Evolutionary conservation across 2,329 filamentous ascomycete genomes (phyloP), one percentile per base, ranked within the genome.

Genomic region (Cladobotryum protrusum): DNA sequence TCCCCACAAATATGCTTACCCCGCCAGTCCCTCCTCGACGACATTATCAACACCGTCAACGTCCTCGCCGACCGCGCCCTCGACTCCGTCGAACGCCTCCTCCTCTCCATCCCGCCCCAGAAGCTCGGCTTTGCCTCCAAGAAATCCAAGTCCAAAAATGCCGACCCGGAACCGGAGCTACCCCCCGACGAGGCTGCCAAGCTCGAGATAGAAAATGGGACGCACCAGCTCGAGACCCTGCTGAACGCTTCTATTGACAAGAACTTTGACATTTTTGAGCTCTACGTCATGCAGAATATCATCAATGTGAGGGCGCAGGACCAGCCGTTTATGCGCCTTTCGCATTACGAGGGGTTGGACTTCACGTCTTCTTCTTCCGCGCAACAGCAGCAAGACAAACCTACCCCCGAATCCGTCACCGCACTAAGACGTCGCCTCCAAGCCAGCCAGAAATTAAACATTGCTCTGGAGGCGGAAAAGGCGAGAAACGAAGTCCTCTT

Each of bases 11-110:
- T 6, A 24, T 20, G 9, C 8, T n/a, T 18, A 13, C 13, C 14
- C 14, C 15, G 12, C 15, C 29, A 96, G 91, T 87, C 87, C 54
- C 82, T 99, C 39, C 86, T 99, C 63, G 93, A 99, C 80, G 92
- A 97, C 71, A 91, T 97, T 60, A 96, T 97, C 73, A 96, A 97
- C 75, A 87, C 86, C 49, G 83, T 96, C 68, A 99, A 97, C 73
- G 88, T 92, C 62, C 81, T 96, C 61, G 86, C 93, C 62, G 93
- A 95, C 70, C 86, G 86, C 67, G 91, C 89, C 48, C 84, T 96
- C 61, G 88, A 89, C 61, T 89, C 87, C 53, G 83, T 97, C 57
- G 93, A 97, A 69, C 81, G 83, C 49, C 88, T 89, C 1, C 82
- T 99, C 17, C 75, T 89, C 44, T 78, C 79, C 45, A 85, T 87